A percentile compares a stretch with the other conserved stretches of the same genome.
Conservation (phyloP, 176 grass and related monocot genomes). For the Juncus inflexus region DNA sequence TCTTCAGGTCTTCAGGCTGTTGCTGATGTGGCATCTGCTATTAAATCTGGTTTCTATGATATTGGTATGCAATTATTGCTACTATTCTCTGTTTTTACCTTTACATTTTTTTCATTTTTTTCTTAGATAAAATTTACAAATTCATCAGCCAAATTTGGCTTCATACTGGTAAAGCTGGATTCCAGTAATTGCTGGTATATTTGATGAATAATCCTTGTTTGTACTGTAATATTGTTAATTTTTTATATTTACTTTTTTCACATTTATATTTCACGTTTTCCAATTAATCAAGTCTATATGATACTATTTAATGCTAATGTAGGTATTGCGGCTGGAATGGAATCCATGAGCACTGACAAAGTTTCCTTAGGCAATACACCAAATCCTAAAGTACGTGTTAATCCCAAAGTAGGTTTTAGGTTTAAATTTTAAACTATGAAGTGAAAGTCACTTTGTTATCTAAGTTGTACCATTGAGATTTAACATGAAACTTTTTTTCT, state of each 20-base stretch:
- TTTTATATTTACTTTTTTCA: not conserved
- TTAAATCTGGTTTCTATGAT: slow-evolving; percentile 77
- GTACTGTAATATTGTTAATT: not conserved
- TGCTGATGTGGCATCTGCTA: slow-evolving; percentile 76
- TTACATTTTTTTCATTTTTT: slow-evolving; percentile 12
- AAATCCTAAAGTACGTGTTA: slow-evolving; percentile 72
- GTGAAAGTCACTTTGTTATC: not conserved
- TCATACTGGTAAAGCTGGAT: not conserved
- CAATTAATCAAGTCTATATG: not conserved
- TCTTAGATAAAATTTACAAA: slow-evolving; percentile 11
- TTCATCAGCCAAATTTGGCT: slow-evolving; percentile 24
- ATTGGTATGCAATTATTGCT: slow-evolving; percentile 41
- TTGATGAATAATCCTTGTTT: too few relatives aligned
- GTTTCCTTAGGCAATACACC: slow-evolving; percentile 25
- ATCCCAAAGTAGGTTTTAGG: not conserved
- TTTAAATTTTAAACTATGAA: slow-evolving; percentile 8
- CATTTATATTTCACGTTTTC: not conserved
- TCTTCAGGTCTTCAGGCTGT: slow-evolving; percentile 95
- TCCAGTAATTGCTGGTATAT: too few relatives aligned
- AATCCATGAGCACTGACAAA: slow-evolving; percentile 75
- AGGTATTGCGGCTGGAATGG: slow-evolving; percentile 93
- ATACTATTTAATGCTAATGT: not conserved
- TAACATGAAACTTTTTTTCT: slow-evolving; percentile 24
- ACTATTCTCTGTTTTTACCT: not conserved
- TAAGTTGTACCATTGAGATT: slow-evolving; percentile 4